These are phyloP conservation scores for Schizochytrium sp. DNA, from an alignment of 108 stramenopile genomes.

Conservation along the genomic window DNA sequence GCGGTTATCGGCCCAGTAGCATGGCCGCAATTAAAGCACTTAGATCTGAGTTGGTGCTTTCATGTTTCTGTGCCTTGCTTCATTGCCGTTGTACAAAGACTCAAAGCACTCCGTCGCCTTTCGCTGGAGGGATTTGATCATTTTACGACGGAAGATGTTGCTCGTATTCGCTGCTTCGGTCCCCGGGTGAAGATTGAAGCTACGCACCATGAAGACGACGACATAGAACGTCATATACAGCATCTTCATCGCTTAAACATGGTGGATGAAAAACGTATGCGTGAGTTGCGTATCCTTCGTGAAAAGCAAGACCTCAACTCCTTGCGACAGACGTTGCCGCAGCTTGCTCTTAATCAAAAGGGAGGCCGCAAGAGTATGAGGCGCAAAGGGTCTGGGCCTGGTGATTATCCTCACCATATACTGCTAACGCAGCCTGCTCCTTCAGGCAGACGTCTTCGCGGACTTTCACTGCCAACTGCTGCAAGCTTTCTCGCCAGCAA, in stretches of 20 bases:
- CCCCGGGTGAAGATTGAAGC: neutral
- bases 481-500: too few relatives aligned
- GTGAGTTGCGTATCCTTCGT: neutral
- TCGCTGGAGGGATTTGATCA: constrained; percentile 9
- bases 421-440: neutral
- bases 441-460: too few relatives aligned
- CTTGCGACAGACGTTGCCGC: neutral
- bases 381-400: neutral
- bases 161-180: constrained; percentile 11
- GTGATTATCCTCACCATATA: neutral
- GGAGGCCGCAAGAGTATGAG: neutral
- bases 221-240: neutral
- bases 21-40: neutral
- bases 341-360: neutral
- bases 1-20: constrained; percentile 12
- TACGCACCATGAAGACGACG: constrained; percentile 10
- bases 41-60: constrained; percentile 30
- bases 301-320: neutral
- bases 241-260: neutral
- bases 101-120: neutral
- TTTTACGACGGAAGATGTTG: neutral
- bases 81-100: neutral
- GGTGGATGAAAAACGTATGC: neutral
- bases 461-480: too few relatives aligned
- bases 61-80: constrained; percentile 37